Conservation (phyloP, 495 filamentous ascomycete genomes). For the Talaromyces nanjingensis region DNA sequence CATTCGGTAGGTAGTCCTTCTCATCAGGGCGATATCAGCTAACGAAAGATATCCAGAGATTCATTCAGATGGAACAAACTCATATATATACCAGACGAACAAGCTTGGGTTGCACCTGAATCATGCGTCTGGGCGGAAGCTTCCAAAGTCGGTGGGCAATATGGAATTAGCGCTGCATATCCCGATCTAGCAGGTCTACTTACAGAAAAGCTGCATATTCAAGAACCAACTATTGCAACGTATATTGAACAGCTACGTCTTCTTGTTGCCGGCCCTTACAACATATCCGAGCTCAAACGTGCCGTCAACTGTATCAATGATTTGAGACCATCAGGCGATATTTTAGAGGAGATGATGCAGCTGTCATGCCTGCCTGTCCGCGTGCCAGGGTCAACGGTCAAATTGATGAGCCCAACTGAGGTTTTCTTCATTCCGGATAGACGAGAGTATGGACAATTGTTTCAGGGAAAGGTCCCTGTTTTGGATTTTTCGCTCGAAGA, state of each 20-base stretch:
- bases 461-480: not conserved
- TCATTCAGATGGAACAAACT: not conserved
- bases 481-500: not conserved
- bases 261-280: not conserved
- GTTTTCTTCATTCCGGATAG: not conserved
- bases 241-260: not conserved
- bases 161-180: not conserved
- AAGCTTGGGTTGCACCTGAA: not conserved
- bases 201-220: not conserved
- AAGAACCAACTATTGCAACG: not conserved
- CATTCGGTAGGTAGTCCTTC: too few relatives aligned
- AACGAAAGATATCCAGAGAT: too few relatives aligned
- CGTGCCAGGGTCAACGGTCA: not conserved
- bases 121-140: not conserved
- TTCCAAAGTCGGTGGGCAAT: not conserved
- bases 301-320: too few relatives aligned
- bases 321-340: too few relatives aligned
- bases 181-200: not conserved
- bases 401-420: not conserved
- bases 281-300: too few relatives aligned
- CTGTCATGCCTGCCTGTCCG: not conserved
- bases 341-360: not conserved
- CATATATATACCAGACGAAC: not conserved
- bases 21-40: too few relatives aligned
- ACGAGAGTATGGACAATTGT: not conserved